These are phyloP conservation scores for Rubia tinctorum DNA, from an alignment of 305 asterid species.

Conservation along the genomic window DNA sequence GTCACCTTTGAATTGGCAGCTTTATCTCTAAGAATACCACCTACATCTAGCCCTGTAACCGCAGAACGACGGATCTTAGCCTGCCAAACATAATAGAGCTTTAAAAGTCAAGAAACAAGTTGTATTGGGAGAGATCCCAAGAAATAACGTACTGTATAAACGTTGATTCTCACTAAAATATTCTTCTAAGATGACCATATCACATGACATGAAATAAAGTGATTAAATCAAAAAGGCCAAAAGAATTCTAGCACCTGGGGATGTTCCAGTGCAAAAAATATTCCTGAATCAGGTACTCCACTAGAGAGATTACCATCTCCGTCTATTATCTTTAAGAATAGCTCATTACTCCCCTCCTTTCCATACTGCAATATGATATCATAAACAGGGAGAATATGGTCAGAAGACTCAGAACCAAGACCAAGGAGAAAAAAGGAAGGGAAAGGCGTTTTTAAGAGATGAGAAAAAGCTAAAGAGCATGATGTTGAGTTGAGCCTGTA, in stretches of 20 bases:
- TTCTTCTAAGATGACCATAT: background rate
- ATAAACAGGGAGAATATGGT: constrained; percentile 25
- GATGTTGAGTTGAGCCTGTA: background rate
- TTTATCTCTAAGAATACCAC: constrained; percentile 47
- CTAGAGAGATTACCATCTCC: constrained; percentile 46
- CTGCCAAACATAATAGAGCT: constrained; percentile 34
- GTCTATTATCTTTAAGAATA: constrained; percentile 59
- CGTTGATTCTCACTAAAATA: too few relatives aligned
- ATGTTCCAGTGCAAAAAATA: constrained; percentile 74
- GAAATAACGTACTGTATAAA: background rate
- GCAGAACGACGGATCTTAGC: constrained; percentile 74
- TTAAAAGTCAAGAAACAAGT: background rate
- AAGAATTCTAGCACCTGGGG: constrained; percentile 47
- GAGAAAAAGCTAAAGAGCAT: background rate
- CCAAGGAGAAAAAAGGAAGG: background rate
- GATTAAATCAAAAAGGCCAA: background rate
- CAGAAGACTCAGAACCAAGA: background rate
- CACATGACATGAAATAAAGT: background rate
- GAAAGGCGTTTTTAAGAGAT: background rate
- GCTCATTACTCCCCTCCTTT: constrained; percentile 53
- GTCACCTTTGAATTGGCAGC: constrained; percentile 62
- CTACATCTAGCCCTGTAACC: constrained; percentile 56
- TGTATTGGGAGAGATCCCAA: background rate
- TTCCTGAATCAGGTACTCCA: constrained; percentile 52
- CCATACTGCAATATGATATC: constrained; percentile 45